These are phyloP conservation scores for Paxillus rubicundulus DNA, from an alignment of 768 basidiomycete genomes.

Conservation along the genomic window DNA sequence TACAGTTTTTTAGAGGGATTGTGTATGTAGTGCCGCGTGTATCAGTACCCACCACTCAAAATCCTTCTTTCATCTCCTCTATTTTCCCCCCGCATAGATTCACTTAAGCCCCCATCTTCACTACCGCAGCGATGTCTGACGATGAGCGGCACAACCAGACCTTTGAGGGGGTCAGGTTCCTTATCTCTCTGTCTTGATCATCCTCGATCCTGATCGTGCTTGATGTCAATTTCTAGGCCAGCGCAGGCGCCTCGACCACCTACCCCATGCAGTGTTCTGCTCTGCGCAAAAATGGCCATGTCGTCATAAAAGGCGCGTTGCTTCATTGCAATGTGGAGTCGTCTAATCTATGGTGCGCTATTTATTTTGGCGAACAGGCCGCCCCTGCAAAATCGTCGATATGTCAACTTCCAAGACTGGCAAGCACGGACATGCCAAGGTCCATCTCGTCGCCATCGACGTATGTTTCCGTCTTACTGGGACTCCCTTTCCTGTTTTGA, in stretches of 20 bases:
- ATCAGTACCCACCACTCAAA: slow-evolving; percentile 8
- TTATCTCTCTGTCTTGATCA: slow-evolving; percentile 8
- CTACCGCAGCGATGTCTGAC: slow-evolving; percentile 69
- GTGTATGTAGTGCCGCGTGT: neutral
- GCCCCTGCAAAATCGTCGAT: slow-evolving; percentile 98
- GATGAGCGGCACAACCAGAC: slow-evolving; percentile 83
- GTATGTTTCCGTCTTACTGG: slow-evolving; percentile 47
- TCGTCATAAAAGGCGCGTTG: slow-evolving; percentile 83
- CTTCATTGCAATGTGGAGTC: neutral
- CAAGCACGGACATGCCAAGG: slow-evolving; percentile 99
- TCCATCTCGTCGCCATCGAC: slow-evolving; percentile 95
- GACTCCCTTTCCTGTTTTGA: slow-evolving; percentile 9
- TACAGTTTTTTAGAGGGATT: slow-evolving; percentile 18
- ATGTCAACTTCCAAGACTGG: slow-evolving; percentile 99
- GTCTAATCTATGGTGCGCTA: slow-evolving; percentile 2
- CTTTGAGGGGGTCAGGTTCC: slow-evolving; percentile 69
- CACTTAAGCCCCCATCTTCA: slow-evolving; percentile 13
- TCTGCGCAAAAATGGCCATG: slow-evolving; percentile 88
- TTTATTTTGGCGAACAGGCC: slow-evolving; percentile 40
- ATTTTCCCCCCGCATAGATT: slow-evolving; percentile 21
- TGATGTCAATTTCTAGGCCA: slow-evolving; percentile 45
- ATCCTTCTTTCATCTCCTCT: slow-evolving; percentile 27
- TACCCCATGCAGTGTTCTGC: slow-evolving; percentile 96
- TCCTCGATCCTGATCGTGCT: slow-evolving; percentile 14
- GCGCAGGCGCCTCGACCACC: slow-evolving; percentile 73